Conservation (phyloP, 2,329 filamentous ascomycete genomes). For the Paracorniculantispora psalliotae region DNA sequence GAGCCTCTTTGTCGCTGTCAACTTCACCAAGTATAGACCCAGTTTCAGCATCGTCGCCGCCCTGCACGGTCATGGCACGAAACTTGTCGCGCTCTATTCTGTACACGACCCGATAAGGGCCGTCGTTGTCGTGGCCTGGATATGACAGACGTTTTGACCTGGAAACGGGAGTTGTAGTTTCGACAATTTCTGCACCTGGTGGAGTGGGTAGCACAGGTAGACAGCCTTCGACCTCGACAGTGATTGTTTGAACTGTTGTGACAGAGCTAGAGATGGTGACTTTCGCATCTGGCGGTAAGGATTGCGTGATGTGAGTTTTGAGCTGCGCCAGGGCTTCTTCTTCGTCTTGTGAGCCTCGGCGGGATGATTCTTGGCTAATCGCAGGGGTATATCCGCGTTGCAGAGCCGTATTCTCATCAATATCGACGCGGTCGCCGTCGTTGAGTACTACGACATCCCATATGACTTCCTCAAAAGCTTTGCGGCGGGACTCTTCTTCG, state of each 20-base stretch:
- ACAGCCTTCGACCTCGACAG: slow-evolving; percentile 55
- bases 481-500: slow-evolving; percentile 43
- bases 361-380: not conserved
- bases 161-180: slow-evolving; percentile 37
- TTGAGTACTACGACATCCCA: slow-evolving; percentile 64
- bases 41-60: slow-evolving; percentile 26
- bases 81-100: slow-evolving; percentile 50
- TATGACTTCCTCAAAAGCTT: slow-evolving; percentile 51
- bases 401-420: slow-evolving; percentile 32
- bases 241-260: slow-evolving; percentile 57
- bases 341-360: slow-evolving; percentile 20
- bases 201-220: slow-evolving; percentile 49
- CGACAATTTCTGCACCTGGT: slow-evolving; percentile 55
- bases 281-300: slow-evolving; percentile 51
- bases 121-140: slow-evolving; percentile 20
- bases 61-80: slow-evolving; percentile 34
- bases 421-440: slow-evolving; percentile 53
- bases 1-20: slow-evolving; percentile 21
- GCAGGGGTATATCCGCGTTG: slow-evolving; percentile 2
- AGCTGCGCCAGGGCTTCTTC: slow-evolving; percentile 41
- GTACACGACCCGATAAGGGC: slow-evolving; percentile 55
- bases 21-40: slow-evolving; percentile 25
- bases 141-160: slow-evolving; percentile 16
- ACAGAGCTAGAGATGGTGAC: slow-evolving; percentile 57
- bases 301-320: slow-evolving; percentile 49